Evolutionary conservation across 352 stramenopile genomes (phyloP).

Genomic region (Phytophthora sojae): DNA sequence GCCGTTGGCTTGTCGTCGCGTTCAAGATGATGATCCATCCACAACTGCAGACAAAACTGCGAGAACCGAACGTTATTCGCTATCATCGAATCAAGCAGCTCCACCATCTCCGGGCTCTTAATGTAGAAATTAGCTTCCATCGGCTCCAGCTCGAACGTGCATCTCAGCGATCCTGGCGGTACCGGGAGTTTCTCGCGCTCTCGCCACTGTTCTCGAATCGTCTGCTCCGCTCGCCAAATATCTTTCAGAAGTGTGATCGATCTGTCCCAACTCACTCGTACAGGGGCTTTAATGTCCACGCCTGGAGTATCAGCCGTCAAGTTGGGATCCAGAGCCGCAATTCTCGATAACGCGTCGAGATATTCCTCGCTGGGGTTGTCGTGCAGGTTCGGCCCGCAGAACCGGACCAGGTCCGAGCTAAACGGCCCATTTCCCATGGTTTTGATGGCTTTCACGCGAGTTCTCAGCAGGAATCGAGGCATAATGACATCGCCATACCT

Average conservation of each 20-base stretch:
- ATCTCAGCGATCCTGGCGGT: background rate
- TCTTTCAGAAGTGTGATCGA: background rate
- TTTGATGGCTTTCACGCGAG: too few relatives aligned
- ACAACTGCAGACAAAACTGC: background rate
- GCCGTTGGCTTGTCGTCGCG: background rate
- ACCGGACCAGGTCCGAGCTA: background rate
- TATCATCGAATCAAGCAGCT: background rate
- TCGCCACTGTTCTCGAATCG: background rate
- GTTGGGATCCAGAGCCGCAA: background rate
- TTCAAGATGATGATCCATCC: too few relatives aligned
- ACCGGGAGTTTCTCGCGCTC: too few relatives aligned
- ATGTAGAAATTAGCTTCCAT: background rate
- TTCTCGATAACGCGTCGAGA: constrained; percentile 2
- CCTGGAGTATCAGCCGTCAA: background rate
- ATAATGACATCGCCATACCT: too few relatives aligned
- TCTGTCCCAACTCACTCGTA: background rate
- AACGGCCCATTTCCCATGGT: background rate
- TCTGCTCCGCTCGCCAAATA: background rate
- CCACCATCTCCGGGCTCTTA: too few relatives aligned
- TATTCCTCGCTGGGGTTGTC: background rate
- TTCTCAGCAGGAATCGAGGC: too few relatives aligned
- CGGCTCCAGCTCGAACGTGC: constrained; percentile 8
- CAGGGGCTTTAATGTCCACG: background rate
- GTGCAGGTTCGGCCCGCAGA: background rate
- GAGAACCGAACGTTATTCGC: background rate